A percentile compares a stretch with the other conserved stretches of the same genome.
Evolutionary conservation across 2,329 filamentous ascomycete species (phyloP).

Genomic region (Cercospora brassicicola): DNA sequence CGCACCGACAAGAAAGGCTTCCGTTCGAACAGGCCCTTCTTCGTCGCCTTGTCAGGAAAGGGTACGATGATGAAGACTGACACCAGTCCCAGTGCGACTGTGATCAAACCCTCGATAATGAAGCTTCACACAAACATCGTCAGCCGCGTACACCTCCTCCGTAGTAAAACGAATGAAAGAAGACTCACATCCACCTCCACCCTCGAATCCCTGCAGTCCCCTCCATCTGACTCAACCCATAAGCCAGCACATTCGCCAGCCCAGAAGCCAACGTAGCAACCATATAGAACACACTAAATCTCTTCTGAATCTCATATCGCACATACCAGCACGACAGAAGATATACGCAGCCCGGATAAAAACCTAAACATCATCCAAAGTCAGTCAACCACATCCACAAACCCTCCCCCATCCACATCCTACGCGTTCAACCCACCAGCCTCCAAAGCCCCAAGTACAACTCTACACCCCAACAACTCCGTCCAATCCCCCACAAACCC

Average conservation of each 20-base stretch:
- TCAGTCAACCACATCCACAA: too few relatives aligned
- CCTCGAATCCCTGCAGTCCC: background rate
- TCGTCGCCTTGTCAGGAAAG: background rate
- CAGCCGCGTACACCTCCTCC: background rate
- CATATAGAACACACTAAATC: conserved; percentile 19
- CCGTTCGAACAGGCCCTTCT: background rate
- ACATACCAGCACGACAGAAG: conserved; percentile 20
- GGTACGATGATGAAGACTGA: background rate
- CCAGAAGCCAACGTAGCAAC: conserved; percentile 13
- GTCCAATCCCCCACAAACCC: conserved; percentile 9
- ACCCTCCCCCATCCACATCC: too few relatives aligned
- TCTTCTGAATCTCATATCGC: conserved; percentile 23
- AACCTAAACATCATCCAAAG: background rate
- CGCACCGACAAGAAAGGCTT: background rate
- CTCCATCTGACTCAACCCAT: conserved; percentile 10
- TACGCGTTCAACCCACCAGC: background rate
- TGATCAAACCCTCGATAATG: background rate
- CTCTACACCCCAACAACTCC: background rate
- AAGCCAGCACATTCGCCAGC: conserved; percentile 20
- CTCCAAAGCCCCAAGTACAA: background rate
- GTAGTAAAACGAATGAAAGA: background rate
- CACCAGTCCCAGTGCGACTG: background rate
- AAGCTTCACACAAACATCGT: background rate
- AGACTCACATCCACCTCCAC: background rate
- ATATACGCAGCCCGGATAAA: background rate